Percentiles rank a stretch among this genome's conserved stretches.
Evolutionary conservation across 2,329 filamentous ascomycete genomes (phyloP).

Genomic region (Clarireedia homoeocarpa): DNA sequence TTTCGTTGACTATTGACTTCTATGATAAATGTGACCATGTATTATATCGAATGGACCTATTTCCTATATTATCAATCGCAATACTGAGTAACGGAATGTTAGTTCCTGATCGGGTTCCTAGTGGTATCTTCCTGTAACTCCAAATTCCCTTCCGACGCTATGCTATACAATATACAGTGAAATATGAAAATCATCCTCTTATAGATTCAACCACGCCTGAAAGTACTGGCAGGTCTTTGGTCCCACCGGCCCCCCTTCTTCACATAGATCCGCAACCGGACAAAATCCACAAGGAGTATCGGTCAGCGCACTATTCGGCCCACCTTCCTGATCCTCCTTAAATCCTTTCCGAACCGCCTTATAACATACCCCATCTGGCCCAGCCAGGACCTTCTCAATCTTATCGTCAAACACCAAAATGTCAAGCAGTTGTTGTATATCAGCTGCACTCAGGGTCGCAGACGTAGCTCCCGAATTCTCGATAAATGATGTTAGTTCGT

Average conservation of each 20-base stretch:
- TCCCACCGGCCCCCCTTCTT: constrained; percentile 83
- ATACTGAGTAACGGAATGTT: no score
- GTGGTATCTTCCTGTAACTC: constrained; percentile 29
- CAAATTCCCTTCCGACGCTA: constrained; percentile 23
- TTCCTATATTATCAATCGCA: not conserved
- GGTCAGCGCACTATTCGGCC: constrained; percentile 46
- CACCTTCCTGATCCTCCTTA: constrained; percentile 33
- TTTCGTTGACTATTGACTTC: not conserved
- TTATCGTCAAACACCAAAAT: constrained; percentile 84
- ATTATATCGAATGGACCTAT: not conserved
- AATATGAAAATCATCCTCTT: constrained; percentile 23
- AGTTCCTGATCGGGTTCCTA: not conserved
- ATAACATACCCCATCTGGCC: constrained; percentile 28
- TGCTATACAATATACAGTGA: constrained; percentile 20
- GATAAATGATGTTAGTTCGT: constrained; percentile 69
- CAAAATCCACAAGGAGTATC: constrained; percentile 88
- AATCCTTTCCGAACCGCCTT: constrained; percentile 27
- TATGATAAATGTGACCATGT: no score
- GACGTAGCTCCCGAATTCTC: constrained; percentile 62
- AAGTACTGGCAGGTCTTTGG: constrained; percentile 91
- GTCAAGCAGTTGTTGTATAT: constrained; percentile 79
- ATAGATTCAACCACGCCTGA: constrained; percentile 63
- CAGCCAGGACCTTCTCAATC: constrained; percentile 52
- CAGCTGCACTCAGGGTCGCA: constrained; percentile 60
- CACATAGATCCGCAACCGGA: constrained; percentile 88